Conservation (phyloP, 2,329 filamentous ascomycete species). For the Fusarium virguliforme region DNA sequence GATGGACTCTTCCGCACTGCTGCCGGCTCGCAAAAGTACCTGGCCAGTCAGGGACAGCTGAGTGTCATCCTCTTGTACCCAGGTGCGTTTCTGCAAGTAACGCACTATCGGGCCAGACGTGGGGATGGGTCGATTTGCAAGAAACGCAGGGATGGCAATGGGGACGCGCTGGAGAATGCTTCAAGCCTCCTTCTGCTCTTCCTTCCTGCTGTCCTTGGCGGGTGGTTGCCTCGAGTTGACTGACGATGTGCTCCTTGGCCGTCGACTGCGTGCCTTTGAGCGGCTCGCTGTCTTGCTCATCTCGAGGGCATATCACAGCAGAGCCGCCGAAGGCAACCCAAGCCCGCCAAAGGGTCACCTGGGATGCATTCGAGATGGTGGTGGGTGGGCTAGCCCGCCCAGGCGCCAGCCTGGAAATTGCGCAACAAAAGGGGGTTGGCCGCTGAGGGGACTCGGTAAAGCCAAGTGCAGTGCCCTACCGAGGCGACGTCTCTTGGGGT, state of each 20-base stretch:
- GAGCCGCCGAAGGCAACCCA: constrained; percentile 32
- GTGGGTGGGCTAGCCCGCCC: constrained; percentile 32
- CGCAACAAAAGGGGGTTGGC: constrained; percentile 39
- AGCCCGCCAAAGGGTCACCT: constrained; percentile 26
- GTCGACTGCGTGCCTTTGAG: constrained; percentile 32
- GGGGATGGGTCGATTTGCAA: constrained; percentile 37
- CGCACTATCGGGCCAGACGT: constrained; percentile 34
- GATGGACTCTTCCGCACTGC: constrained; percentile 32
- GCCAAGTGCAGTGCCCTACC: neutral
- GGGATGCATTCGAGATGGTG: constrained; percentile 33
- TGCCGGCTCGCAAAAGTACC: constrained; percentile 38
- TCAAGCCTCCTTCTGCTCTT: constrained; percentile 25
- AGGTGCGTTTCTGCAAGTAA: constrained; percentile 24
- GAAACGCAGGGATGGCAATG: constrained; percentile 33
- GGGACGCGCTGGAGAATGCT: constrained; percentile 33
- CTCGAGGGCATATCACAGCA: constrained; percentile 31
- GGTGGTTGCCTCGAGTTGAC: constrained; percentile 29
- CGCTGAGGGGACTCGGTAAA: constrained; percentile 19
- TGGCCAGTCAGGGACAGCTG: constrained; percentile 34
- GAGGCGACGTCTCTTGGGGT: constrained; percentile 8
- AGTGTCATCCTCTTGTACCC: constrained; percentile 29
- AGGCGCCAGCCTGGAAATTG: constrained; percentile 48
- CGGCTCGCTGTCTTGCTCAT: constrained; percentile 16
- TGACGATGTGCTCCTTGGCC: constrained; percentile 28
- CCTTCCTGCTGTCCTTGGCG: constrained; percentile 19